Base-by-base conservation (phyloP, 306 rosid genomes). In the Adenanthera pavonina region DNA sequence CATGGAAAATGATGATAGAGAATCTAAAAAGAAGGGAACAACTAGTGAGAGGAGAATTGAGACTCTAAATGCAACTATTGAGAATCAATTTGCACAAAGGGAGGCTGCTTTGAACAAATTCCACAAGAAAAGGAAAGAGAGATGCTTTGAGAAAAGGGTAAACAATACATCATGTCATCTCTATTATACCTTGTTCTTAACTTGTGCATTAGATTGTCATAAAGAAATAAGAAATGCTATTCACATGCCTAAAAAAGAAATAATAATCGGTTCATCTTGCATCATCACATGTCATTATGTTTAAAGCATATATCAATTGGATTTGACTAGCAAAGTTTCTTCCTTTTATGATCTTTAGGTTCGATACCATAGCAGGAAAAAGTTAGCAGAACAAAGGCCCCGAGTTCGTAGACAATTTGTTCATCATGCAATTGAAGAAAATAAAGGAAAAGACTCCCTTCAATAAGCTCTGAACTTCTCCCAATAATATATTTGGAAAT, bases 101-200 rank as follows among this genome's bases (percentile, higher is more conserved):
- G 82, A 88, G 71, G 89, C 83, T 62, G 89, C 91, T 75, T 75
- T 85, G 14, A 78, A 62, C 14, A 85, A 84, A 84, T 88, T 85
- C 54, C 86, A 82, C n/a, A 87, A 66, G 60, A 87, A 87, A 76
- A 85, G 91, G 80, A 84, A 85, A 83, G 89, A 85, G 44, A 83
- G 91, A 77, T 85, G 91, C 80, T 88, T 83, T n/a, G 89, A 88
- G 85, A 88, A 88, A 69, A 85, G 81, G 91, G 91, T 85, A 83
- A 71, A n/a, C 36, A 62, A 36, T 66, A 48, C 19, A 12, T 69
- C 74, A 19, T 43, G 49, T 43, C 8, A 20, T 68, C 17, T 19
- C 35, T 19, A 44, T 2, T 66, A 2, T 52, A 11, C 20, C 20
- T 15, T 52, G 19, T 52, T 52, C 20, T 15, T 52, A 52, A 14